Conservation (phyloP, 208 protist genomes). For the Trypanosoma platydactyli region DNA sequence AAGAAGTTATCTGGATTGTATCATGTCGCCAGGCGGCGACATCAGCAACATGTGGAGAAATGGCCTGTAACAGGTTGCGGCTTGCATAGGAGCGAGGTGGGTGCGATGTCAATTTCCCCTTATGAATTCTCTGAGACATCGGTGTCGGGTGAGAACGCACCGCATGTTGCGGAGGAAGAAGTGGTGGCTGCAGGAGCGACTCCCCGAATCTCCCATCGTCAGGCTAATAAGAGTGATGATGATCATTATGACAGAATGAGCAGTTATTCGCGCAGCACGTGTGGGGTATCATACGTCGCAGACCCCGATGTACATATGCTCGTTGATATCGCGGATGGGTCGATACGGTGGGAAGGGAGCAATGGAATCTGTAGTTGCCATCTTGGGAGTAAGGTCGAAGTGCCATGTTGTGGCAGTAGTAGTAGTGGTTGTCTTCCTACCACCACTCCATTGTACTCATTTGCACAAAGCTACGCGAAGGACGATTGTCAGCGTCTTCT, state of each 20-base stretch:
- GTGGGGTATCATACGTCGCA: background rate
- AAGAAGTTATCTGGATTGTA: conserved; percentile 1
- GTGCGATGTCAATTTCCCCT: background rate
- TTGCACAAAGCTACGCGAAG: conserved; percentile 26
- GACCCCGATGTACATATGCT: conserved; percentile 8
- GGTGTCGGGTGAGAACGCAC: background rate
- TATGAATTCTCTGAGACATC: background rate
- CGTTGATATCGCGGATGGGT: conserved; percentile 13
- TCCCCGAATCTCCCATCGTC: too few species aligned
- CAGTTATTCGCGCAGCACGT: background rate
- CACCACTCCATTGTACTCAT: conserved; percentile 15
- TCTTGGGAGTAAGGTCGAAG: background rate
- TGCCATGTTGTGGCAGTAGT: background rate
- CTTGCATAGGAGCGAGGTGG: background rate
- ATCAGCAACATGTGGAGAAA: background rate
- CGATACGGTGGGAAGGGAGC: background rate
- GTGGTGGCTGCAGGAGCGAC: background rate
- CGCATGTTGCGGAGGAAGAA: background rate
- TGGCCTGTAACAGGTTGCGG: background rate
- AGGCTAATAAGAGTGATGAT: too few species aligned
- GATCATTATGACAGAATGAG: background rate
- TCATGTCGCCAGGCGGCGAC: conserved; percentile 8
- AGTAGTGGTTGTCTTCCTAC: background rate
- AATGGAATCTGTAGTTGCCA: background rate
- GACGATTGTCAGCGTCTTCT: conserved; percentile 23